A percentile compares a stretch with the other conserved stretches of the same genome.
phyloP scores from a whole-genome alignment of 192 early-diverging fungal genomes.

The Coemansia umbellata region DNA sequence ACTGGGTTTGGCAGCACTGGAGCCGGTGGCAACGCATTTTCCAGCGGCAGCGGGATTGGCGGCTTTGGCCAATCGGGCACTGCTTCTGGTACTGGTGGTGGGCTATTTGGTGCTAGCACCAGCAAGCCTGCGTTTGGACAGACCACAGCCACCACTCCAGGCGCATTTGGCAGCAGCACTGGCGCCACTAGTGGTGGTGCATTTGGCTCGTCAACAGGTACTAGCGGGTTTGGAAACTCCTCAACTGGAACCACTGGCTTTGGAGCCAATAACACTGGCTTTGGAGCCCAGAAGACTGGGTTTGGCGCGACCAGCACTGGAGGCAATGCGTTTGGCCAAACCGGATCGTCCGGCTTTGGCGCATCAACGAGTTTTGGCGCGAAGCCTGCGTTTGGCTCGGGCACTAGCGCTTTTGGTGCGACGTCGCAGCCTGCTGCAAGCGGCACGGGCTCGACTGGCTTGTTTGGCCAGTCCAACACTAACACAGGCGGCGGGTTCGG shows the following conservation, averaged over 20 bases:
- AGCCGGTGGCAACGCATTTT: background rate
- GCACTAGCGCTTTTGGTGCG: conserved; percentile 7
- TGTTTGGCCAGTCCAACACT: conserved; percentile 13
- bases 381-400: conserved; percentile 18
- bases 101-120: conserved; percentile 19
- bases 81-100: background rate
- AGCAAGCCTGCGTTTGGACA: conserved; percentile 13
- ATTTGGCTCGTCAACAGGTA: conserved; percentile 2
- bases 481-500: conserved; percentile 32
- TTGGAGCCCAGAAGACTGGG: conserved; percentile 6
- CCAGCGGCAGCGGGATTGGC: conserved; percentile 6
- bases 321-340: conserved; percentile 26
- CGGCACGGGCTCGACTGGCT: background rate
- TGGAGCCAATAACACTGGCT: conserved; percentile 1
- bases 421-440: conserved; percentile 14
- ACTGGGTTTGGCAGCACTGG: conserved; percentile 8
- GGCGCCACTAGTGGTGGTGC: conserved; percentile 1
- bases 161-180: conserved; percentile 17
- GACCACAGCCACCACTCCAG: background rate
- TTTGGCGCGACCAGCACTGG: conserved; percentile 37
- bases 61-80: conserved; percentile 8
- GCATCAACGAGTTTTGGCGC: conserved; percentile 31
- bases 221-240: conserved; percentile 31
- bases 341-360: conserved; percentile 21
- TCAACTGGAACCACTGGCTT: conserved; percentile 10